Evolutionary conservation across 2,329 filamentous ascomycete genomes (phyloP), one percentile per base, ranked within the genome.

Genomic region (Monosporascus sp.): DNA sequence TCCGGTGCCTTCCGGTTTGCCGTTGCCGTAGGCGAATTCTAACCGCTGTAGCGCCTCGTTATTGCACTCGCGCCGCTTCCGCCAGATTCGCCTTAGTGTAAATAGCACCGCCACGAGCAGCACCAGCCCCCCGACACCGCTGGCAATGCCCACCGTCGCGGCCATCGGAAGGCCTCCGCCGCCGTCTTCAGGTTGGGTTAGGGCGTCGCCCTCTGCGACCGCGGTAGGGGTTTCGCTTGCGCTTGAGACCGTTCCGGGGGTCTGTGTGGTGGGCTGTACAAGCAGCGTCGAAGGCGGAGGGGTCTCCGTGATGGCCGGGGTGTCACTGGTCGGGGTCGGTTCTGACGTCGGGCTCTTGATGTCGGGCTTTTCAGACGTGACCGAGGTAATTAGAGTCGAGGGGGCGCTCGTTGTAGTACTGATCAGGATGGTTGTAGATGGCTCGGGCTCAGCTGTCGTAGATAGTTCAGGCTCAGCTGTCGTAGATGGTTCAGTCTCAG

Each of bases 1-100:
- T 37, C 57, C 55, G 34, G 50, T 41, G n/a, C 60, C 60, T 8
- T 57, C 54, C 0, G 66, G 60, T 50, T 62, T 62, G 27, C 64
- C 65, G 1, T 59, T 44, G 49, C 66, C 64, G 53, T 67, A 68
- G 60, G 65, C 61, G 47, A 54, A 56, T 51, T 68, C 65, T 2
- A 66, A 57, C 39, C 60, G 57, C 20, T 56, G 53, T 14, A 62
- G 37, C 1, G 60, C 59, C 17, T 65, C 65, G 25, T 65, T 59
- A 47, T 63, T 60, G 15, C 62, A 64, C 34, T 64, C 55, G 44
- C 66, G 60, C 34, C 65, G 57, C 57, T 59, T 63, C 48, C 61
- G 56, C 66, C 66, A 68, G 25, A 66, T 58, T 3, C 65, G 56
- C 25, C 63, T 60, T 14, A 67, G 63, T 9, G 61, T 54, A 31